phyloP scores from a whole-genome alignment of 768 basidiomycete species.

The Boletus barrowsii region DNA sequence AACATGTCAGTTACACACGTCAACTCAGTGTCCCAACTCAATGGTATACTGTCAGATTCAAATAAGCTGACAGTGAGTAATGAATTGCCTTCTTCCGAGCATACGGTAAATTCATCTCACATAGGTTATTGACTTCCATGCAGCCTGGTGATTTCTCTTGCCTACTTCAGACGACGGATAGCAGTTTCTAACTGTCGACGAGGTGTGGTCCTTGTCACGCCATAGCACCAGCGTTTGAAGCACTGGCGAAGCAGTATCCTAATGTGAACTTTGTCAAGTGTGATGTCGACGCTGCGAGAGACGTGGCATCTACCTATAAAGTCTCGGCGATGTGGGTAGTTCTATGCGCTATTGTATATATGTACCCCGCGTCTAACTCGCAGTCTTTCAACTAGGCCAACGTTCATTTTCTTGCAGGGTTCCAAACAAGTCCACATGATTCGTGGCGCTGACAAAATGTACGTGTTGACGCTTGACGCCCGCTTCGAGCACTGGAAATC shows the following conservation, averaged over 20 bases:
- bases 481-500: constrained; percentile 1
- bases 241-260: constrained; percentile 62
- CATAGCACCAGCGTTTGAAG: constrained; percentile 75
- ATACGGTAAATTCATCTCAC: not conserved
- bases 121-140: constrained; percentile 86
- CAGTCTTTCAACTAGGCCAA: constrained; percentile 54
- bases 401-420: constrained; percentile 76
- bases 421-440: constrained; percentile 65
- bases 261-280: constrained; percentile 82
- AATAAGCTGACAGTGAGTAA: constrained; percentile 61
- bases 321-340: constrained; percentile 69
- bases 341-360: not conserved
- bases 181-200: constrained; percentile 10
- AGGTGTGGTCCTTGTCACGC: constrained; percentile 88
- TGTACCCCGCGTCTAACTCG: not conserved
- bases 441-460: constrained; percentile 69
- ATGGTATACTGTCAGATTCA: constrained; percentile 53
- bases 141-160: constrained; percentile 57
- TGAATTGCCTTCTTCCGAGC: not conserved
- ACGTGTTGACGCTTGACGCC: constrained; percentile 21
- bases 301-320: constrained; percentile 60
- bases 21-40: constrained; percentile 60
- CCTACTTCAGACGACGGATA: not conserved
- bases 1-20: constrained; percentile 62
- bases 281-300: constrained; percentile 69